phyloP scores from a whole-genome alignment of 2,329 filamentous ascomycete species.

The Gremmenia infestans region DNA sequence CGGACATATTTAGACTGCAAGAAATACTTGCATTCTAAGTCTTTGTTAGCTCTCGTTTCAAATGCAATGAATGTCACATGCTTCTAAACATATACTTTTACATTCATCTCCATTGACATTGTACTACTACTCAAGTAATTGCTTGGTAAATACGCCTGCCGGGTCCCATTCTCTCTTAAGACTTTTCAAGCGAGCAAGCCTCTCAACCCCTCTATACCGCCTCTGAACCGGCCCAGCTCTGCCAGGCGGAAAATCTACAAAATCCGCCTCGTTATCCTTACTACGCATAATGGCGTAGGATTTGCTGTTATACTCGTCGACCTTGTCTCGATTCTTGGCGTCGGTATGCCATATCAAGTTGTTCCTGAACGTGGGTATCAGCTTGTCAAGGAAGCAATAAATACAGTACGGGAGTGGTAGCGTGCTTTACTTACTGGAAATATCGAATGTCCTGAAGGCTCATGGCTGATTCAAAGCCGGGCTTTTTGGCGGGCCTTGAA shows the following conservation, averaged over 20 bases:
- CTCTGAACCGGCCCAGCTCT: background rate
- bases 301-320: background rate
- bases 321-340: background rate
- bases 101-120: no score
- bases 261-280: background rate
- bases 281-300: background rate
- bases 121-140: background rate
- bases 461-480: conserved; percentile 4
- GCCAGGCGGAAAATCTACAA: background rate
- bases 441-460: conserved; percentile 4
- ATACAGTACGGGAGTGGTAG: background rate
- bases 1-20: no score
- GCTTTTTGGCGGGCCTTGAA: background rate
- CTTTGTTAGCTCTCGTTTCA: no score
- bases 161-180: conserved; percentile 29
- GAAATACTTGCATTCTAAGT: no score
- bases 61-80: no score
- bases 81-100: no score
- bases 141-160: conserved; percentile 18
- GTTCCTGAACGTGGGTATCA: background rate
- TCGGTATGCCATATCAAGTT: conserved; percentile 1
- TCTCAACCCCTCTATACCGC: background rate
- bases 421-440: background rate
- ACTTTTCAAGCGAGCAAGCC: conserved; percentile 19
- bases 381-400: background rate